Percentiles rank a stretch among this genome's conserved stretches.
These are phyloP conservation scores for Naganishia kalamii DNA, from an alignment of 768 basidiomycete genomes.

Conservation along the genomic window DNA sequence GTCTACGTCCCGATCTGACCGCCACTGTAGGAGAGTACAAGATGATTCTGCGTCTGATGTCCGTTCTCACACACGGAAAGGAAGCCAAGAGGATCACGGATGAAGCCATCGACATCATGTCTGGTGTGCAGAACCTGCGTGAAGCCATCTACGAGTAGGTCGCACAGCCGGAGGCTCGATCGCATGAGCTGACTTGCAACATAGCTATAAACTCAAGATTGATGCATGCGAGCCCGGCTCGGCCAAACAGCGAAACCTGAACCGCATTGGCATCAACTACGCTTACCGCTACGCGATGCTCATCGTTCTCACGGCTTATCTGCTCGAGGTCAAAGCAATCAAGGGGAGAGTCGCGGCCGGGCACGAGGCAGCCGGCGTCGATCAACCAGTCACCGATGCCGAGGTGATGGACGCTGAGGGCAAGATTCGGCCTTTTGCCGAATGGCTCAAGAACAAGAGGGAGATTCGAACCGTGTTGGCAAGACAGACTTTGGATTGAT, in stretches of 20 bases:
- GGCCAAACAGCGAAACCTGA: slow-evolving; percentile 66
- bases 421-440: slow-evolving; percentile 57
- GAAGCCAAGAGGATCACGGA: slow-evolving; percentile 82
- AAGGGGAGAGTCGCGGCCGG: slow-evolving; percentile 26
- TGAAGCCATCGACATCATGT: slow-evolving; percentile 78
- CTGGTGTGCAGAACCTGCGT: slow-evolving; percentile 90
- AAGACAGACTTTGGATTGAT: slow-evolving; percentile 39
- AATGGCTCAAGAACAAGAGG: slow-evolving; percentile 73
- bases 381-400: not conserved
- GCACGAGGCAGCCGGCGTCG: slow-evolving; percentile 20
- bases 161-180: not conserved
- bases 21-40: slow-evolving; percentile 81
- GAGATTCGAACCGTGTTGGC: slow-evolving; percentile 57
- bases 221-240: slow-evolving; percentile 76
- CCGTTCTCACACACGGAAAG: slow-evolving; percentile 85
- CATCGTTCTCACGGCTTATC: slow-evolving; percentile 90
- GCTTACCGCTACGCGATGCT: slow-evolving; percentile 76
- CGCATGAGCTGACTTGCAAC: slow-evolving; percentile 5
- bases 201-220: slow-evolving; percentile 81
- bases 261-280: slow-evolving; percentile 78
- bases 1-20: not conserved
- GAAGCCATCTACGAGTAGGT: slow-evolving; percentile 90
- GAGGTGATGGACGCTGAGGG: slow-evolving; percentile 12
- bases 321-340: slow-evolving; percentile 59
- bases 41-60: slow-evolving; percentile 86